phyloP scores from a whole-genome alignment of 1,284 basidiomycete genomes.

The Cryptococcus sp. region DNA sequence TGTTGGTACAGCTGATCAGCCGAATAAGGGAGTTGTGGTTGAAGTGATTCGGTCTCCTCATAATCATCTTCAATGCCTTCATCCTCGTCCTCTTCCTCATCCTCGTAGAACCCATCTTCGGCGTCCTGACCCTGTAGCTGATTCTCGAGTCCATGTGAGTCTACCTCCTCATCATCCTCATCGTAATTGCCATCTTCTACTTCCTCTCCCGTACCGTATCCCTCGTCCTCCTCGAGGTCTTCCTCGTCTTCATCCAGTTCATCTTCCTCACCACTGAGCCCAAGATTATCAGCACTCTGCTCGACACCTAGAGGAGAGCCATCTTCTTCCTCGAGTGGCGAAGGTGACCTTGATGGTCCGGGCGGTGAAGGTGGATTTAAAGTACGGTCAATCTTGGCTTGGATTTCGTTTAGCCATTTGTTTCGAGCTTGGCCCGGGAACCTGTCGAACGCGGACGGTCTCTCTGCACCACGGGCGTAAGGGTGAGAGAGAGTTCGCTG shows the following conservation, averaged over 20 bases:
- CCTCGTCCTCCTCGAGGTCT: constrained; percentile 13
- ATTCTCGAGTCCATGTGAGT: neutral
- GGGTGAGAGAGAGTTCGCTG: neutral
- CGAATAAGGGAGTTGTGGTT: neutral
- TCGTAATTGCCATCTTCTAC: constrained; percentile 3
- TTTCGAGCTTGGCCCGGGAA: constrained; percentile 20
- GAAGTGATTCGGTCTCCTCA: constrained; percentile 2
- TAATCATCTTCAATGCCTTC: constrained; percentile 3
- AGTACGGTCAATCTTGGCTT: constrained; percentile 26
- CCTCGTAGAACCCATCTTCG: neutral
- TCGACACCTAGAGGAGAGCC: constrained; percentile 3
- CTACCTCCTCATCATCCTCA: neutral
- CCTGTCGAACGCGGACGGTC: constrained; percentile 22
- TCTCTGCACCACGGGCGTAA: neutral
- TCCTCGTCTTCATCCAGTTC: constrained; percentile 5
- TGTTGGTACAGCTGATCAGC: neutral
- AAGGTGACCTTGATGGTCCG: constrained; percentile 27
- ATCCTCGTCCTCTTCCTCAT: constrained; percentile 6
- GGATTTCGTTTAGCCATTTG: constrained; percentile 28
- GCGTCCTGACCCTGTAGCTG: neutral
- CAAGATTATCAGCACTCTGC: constrained; percentile 4
- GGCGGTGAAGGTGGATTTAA: constrained; percentile 18
- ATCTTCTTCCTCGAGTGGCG: constrained; percentile 9
- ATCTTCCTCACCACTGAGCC: constrained; percentile 2
- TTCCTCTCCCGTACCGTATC: constrained; percentile 2